Conservation (phyloP, 345 rosid species). For the Corymbia maculata region DNA sequence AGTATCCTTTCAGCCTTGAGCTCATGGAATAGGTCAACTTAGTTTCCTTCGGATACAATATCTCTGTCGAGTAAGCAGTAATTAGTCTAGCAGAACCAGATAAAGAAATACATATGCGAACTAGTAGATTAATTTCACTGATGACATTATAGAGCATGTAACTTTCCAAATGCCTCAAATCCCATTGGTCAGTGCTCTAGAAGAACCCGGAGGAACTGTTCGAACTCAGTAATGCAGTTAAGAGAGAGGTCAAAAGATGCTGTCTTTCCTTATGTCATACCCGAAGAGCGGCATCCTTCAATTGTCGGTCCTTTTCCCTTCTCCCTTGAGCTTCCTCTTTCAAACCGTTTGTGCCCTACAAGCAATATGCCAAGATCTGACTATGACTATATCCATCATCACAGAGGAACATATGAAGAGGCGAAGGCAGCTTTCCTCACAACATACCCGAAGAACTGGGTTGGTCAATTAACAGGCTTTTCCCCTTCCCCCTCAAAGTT, state of each 20-base stretch:
- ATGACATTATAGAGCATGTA: background rate
- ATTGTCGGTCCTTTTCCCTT: background rate
- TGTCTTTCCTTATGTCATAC: fast-evolving
- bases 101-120: background rate
- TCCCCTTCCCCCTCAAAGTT: constrained; percentile 20
- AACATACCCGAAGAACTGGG: constrained; percentile 34
- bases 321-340: background rate
- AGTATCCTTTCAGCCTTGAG: constrained; percentile 47
- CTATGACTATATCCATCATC: background rate
- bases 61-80: constrained; percentile 3
- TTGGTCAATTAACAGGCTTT: constrained; percentile 17
- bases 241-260: background rate
- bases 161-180: background rate
- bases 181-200: background rate
- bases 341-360: background rate
- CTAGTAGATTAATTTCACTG: background rate
- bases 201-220: background rate
- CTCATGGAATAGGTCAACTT: constrained; percentile 32
- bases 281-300: background rate
- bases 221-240: background rate
- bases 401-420: background rate
- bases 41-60: constrained; percentile 15
- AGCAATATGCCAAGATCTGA: background rate
- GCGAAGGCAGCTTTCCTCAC: background rate
- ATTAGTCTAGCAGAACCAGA: background rate